Evolutionary conservation across 2,329 filamentous ascomycete genomes (phyloP).

Genomic region (Fusarium sp.): DNA sequence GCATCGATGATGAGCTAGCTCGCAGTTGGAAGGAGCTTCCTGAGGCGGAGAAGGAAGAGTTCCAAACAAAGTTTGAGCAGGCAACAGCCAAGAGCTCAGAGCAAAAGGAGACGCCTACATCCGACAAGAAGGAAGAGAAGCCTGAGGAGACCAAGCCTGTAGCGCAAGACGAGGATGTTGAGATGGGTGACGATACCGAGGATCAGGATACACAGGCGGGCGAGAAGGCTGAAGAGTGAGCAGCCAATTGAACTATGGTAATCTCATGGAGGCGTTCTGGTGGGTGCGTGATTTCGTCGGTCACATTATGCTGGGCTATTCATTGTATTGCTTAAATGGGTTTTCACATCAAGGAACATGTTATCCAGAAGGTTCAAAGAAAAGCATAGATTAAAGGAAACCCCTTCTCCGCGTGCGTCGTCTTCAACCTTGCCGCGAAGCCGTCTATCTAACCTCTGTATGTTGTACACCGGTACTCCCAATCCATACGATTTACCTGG

Average conservation of each 20-base stretch:
- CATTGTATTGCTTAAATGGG: constrained; percentile 24
- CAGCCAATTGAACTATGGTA: constrained; percentile 11
- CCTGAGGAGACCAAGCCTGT: constrained; percentile 51
- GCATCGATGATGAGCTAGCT: constrained; percentile 70
- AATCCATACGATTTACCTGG: constrained; percentile 15
- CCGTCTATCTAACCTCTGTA: constrained; percentile 45
- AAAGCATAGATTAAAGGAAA: constrained; percentile 21
- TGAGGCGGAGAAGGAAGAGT: constrained; percentile 66
- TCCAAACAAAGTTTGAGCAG: constrained; percentile 55
- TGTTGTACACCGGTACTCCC: constrained; percentile 35
- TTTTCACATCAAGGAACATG: constrained; percentile 26
- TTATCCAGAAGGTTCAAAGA: constrained; percentile 28
- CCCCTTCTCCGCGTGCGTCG: constrained; percentile 22
- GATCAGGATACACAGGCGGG: constrained; percentile 57
- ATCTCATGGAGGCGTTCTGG: constrained; percentile 46
- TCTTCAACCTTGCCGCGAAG: constrained; percentile 40
- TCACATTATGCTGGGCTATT: constrained; percentile 28
- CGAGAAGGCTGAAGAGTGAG: constrained; percentile 54
- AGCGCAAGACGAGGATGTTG: constrained; percentile 64
- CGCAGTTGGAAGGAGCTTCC: constrained; percentile 69
- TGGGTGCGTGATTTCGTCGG: constrained; percentile 38
- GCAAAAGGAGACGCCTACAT: constrained; percentile 43
- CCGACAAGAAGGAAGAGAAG: constrained; percentile 47
- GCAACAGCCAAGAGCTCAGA: constrained; percentile 46
- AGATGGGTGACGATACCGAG: constrained; percentile 65